Evolutionary conservation across 148 eudicot genomes (phyloP).

Genomic region (Rhododendron ferrugineum): DNA sequence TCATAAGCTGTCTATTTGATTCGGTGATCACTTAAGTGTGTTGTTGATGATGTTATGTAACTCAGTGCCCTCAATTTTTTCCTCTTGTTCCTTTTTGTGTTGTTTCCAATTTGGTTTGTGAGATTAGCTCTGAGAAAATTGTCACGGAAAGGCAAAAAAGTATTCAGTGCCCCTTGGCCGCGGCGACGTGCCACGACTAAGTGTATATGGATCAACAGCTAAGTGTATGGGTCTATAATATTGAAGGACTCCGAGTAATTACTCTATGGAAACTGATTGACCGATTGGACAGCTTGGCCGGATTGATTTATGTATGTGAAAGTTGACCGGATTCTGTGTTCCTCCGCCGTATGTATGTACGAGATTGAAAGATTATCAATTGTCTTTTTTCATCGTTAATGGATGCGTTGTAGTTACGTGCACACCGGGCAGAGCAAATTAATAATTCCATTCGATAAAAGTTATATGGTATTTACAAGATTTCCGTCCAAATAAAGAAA

Average conservation of each 20-base stretch:
- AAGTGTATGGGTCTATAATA: background rate
- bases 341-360: background rate
- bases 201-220: no score
- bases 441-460: no score
- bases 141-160: background rate
- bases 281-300: background rate
- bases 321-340: background rate
- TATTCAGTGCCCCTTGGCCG: background rate
- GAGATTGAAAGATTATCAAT: background rate
- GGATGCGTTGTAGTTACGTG: background rate
- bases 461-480: no score
- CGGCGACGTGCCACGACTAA: background rate
- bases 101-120: background rate
- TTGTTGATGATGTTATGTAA: background rate
- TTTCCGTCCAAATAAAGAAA: no score
- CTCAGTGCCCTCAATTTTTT: background rate
- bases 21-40: background rate
- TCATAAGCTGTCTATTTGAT: conserved; percentile 6
- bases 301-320: background rate
- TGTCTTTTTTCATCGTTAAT: background rate
- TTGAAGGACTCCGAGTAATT: background rate
- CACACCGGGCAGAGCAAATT: no score
- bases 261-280: background rate
- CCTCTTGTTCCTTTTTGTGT: background rate
- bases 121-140: background rate